Evolutionary conservation across 257 asterid species (phyloP), one percentile per base, ranked within the genome.

Genomic region (Nicotiana tabacum): DNA sequence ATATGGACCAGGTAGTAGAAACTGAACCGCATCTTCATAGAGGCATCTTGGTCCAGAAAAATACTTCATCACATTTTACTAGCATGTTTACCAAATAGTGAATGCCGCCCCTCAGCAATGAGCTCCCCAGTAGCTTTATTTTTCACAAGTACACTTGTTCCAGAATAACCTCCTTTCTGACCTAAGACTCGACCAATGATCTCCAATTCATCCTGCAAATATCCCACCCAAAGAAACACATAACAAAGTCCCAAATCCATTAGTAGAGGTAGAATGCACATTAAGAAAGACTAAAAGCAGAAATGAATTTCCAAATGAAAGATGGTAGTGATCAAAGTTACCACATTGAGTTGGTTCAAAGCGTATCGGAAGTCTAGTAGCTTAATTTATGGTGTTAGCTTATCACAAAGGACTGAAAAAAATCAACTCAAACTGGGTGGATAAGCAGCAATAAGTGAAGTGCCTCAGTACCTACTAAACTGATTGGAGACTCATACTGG

Each of bases 81-180:
- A 69, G 87, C 84, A 86, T 86, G 92, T 88, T 69, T 90, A 62
- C 90, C 90, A 55, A 92, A 94, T 77, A 94, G 85, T 4, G 98
- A 92, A 84, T 94, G 98, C 46, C 97, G 86, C 68, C 98, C 98
- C 85, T 94, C 94, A 74, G 97, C 97, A 81, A 94, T 90, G 66
- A 91, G 88, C 55, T 92, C 97, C 37, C 97, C 97, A 0, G 94
- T 93, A 18, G 88, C 43, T 87, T 92, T 93, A 88, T 94, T 93
- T 56, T 89, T 91, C 78, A 94, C 80, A 55, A 89, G 88, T 13
- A 94, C 97, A 66, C 58, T 84, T 5, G 98, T 90, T 72, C 97
- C 97, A 24, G 87, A 83, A 83, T 88, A 94, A 82, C 90, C 72
- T 18, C 97, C 97, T 76, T 57, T 83, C 81, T 61, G 80, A 58